Base-by-base conservation (phyloP, 2,329 filamentous ascomycete species). In the Neonectria sp. region DNA sequence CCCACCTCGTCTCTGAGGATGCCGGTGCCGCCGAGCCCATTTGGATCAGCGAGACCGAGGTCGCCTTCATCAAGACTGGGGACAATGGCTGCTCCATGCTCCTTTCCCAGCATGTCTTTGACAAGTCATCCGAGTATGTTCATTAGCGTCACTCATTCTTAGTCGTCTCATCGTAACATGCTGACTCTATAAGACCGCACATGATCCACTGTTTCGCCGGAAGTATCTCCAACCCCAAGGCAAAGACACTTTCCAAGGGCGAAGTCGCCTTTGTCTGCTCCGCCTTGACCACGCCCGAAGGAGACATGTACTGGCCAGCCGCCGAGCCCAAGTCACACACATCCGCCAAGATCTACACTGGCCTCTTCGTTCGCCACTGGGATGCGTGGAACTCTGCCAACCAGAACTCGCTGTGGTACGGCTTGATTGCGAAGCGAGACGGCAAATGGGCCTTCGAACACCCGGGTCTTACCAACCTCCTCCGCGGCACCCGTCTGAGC, bases 321-420 rank as follows among this genome's bases (percentile, higher is more conserved):
- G 84, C 86, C 15, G 89, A 88, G 43, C 82, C 88, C 69, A 89
- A 90, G 75, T 83, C 88, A 2, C 81, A 85, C 27, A 91, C 91
- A 24, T 88, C 89, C 4, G 94, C 89, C 31, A 91, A 88, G 73
- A 86, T 94, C 25, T 96, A 96, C 79, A 89, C 89, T 24, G 89
- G 88, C 55, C 88, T 95, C 29, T 96, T 93, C 75, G 92, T 93
- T 31, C 89, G 94, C 15, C 93, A 97, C 76, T 97, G 94, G 94
- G 93, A 97, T 77, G 80, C 86, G n/a, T 97, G 92, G 81, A 84
- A 90, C 29, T 90, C 88, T 1, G 87, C 90, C 52, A 91, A 93
- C 74, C 89, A 87, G 68, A 92, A 91, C 74, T 88, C 92, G 3
- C 86, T 97, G 31, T 96, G 92, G 86, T 93, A 93, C 33, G 91